Percentiles rank a stretch among this genome's conserved stretches.
These are phyloP conservation scores for Teratosphaeria destructans DNA, from an alignment of 2,329 filamentous ascomycete species.

Conservation along the genomic window DNA sequence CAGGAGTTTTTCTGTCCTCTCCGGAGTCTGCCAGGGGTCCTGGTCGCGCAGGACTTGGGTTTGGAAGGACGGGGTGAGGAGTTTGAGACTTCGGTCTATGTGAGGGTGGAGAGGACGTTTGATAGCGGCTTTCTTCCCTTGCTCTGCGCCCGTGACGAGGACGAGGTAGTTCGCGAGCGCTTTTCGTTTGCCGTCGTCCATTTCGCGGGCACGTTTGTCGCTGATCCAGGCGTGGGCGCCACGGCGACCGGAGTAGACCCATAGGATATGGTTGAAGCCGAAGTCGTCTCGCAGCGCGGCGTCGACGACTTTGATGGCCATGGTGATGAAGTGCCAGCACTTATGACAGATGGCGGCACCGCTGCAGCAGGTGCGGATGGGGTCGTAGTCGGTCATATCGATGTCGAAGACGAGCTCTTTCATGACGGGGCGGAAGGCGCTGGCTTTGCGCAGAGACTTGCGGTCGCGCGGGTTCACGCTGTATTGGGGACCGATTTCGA, in stretches of 20 bases:
- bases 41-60: slow-evolving; percentile 71
- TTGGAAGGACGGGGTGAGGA: slow-evolving; percentile 76
- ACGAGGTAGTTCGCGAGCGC: slow-evolving; percentile 86
- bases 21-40: slow-evolving; percentile 67
- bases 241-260: slow-evolving; percentile 95
- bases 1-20: slow-evolving; percentile 67
- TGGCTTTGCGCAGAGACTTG: slow-evolving; percentile 71
- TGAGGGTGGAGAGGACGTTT: slow-evolving; percentile 84
- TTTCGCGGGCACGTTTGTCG: slow-evolving; percentile 69
- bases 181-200: slow-evolving; percentile 77
- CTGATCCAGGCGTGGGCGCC: slow-evolving; percentile 98
- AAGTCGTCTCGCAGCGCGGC: slow-evolving; percentile 83
- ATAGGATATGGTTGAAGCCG: slow-evolving; percentile 91
- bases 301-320: slow-evolving; percentile 93
- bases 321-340: slow-evolving; percentile 95
- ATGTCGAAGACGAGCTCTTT: slow-evolving; percentile 99
- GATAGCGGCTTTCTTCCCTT: slow-evolving; percentile 80
- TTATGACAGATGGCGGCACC: slow-evolving; percentile 88
- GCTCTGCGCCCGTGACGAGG: slow-evolving; percentile 73
- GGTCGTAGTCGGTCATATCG: slow-evolving; percentile 97
- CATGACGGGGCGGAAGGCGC: slow-evolving; percentile 72
- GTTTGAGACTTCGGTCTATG: slow-evolving; percentile 70
- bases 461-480: slow-evolving; percentile 86
- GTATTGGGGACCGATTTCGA: slow-evolving; percentile 98
- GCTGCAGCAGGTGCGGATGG: slow-evolving; percentile 87